These are phyloP conservation scores for Aotearoamyces nothofagi DNA, from an alignment of 2,329 filamentous ascomycete genomes.

Conservation along the genomic window DNA sequence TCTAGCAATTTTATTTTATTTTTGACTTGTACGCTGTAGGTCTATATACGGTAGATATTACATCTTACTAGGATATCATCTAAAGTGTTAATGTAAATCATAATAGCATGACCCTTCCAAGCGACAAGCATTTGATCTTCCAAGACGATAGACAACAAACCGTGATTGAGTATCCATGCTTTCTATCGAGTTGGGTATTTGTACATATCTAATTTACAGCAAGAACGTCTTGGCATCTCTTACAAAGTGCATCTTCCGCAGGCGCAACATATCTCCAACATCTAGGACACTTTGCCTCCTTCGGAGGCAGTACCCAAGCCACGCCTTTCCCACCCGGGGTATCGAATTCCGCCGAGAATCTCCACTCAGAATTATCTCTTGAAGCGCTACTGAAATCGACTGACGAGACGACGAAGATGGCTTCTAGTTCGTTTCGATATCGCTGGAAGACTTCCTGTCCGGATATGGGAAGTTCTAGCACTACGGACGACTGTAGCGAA, in stretches of 20 bases:
- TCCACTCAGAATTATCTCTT: conserved; percentile 32
- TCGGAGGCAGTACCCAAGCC: conserved; percentile 25
- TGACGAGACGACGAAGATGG: conserved; percentile 54
- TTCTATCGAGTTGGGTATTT: too few relatives aligned
- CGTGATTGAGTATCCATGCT: too few relatives aligned
- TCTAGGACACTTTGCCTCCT: conserved; percentile 57
- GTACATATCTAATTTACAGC: conserved; percentile 27
- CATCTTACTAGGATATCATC: too few relatives aligned
- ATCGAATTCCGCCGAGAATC: conserved; percentile 12
- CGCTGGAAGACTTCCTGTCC: conserved; percentile 12
- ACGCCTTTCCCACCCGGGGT: conserved; percentile 9
- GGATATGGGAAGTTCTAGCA: conserved; percentile 31
- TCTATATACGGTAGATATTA: too few relatives aligned
- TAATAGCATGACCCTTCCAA: too few relatives aligned
- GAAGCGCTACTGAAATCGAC: conserved; percentile 29
- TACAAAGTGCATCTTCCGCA: conserved; percentile 51
- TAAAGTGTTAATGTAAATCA: too few relatives aligned
- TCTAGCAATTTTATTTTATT: too few relatives aligned
- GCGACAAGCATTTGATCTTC: too few relatives aligned
- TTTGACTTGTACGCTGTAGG: too few relatives aligned
- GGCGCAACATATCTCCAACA: conserved; percentile 81
- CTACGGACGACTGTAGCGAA: conserved; percentile 63
- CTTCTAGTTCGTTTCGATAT: conserved; percentile 26
- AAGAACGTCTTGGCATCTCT: conserved; percentile 58
- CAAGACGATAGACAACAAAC: too few relatives aligned